phyloP scores from a whole-genome alignment of 192 early-diverging fungal species.

The Radiomyces spectabilis region DNA sequence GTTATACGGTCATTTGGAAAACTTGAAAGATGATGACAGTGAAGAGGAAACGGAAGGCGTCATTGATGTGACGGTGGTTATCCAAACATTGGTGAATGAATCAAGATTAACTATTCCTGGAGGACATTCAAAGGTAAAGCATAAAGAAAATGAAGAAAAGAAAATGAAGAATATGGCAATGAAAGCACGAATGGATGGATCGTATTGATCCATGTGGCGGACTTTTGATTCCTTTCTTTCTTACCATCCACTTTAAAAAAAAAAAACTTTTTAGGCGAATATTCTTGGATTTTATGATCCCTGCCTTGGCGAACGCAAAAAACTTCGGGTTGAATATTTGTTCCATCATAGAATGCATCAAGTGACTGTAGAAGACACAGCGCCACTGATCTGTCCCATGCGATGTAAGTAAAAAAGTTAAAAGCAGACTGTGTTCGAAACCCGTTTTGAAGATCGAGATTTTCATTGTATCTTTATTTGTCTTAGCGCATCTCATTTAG shows the following conservation, averaged over 20 bases:
- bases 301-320: constrained; percentile 81
- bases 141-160: background rate
- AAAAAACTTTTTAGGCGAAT: constrained; percentile 57
- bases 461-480: background rate
- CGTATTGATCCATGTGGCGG: too few relatives aligned
- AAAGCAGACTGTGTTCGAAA: background rate
- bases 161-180: background rate
- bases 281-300: constrained; percentile 96
- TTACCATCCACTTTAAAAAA: too few relatives aligned
- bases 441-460: background rate
- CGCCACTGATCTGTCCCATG: constrained; percentile 78
- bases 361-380: constrained; percentile 69
- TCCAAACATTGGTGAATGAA: constrained; percentile 78
- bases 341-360: constrained; percentile 79
- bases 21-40: constrained; percentile 12
- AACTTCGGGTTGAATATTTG: constrained; percentile 75
- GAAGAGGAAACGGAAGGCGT: constrained; percentile 22
- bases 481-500: constrained; percentile 2
- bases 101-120: constrained; percentile 85
- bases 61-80: constrained; percentile 80
- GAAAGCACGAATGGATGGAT: background rate
- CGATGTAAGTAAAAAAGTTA: constrained; percentile 43
- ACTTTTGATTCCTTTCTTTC: too few relatives aligned
- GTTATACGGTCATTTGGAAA: constrained; percentile 74
- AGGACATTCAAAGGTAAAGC: constrained; percentile 74